These are phyloP conservation scores for Pichia deserticola DNA, from an alignment of 805 yeast genomes.

Conservation along the genomic window DNA sequence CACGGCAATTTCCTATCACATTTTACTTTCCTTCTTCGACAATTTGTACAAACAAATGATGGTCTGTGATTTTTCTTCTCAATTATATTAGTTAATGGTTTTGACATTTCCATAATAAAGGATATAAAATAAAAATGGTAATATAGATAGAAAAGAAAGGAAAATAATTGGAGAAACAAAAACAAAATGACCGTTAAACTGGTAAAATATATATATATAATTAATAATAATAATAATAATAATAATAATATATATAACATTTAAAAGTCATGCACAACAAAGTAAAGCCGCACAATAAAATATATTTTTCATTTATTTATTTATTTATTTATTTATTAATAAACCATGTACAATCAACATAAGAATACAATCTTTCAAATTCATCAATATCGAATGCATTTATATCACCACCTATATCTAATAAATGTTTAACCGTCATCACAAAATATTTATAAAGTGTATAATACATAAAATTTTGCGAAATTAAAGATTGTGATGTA, in stretches of 20 bases:
- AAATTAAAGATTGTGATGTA: conserved; percentile 21
- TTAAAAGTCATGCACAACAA: too few species aligned
- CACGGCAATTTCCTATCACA: conserved; percentile 28
- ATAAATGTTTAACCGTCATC: conserved; percentile 7
- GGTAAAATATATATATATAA: too few species aligned
- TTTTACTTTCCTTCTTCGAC: conserved; percentile 23
- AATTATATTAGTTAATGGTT: background rate
- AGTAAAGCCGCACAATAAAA: too few species aligned
- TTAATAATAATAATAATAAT: too few species aligned
- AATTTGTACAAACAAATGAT: conserved; percentile 32
- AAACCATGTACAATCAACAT: conserved; percentile 10
- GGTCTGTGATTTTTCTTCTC: conserved; percentile 37
- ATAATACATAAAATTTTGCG: conserved; percentile 23
- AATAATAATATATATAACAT: too few species aligned
- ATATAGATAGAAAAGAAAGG: too few species aligned
- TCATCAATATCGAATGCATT: conserved; percentile 7
- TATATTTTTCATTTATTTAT: background rate
- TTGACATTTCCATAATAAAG: background rate
- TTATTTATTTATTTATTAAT: background rate
- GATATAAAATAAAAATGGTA: too few species aligned
- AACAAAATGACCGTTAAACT: too few species aligned
- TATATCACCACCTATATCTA: conserved; percentile 1
- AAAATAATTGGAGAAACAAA: too few species aligned
- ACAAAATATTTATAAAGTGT: conserved; percentile 22
- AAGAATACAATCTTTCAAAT: conserved; percentile 1